These are phyloP conservation scores for Lolium perenne DNA, from an alignment of 176 grass and related monocot species.

Conservation along the genomic window DNA sequence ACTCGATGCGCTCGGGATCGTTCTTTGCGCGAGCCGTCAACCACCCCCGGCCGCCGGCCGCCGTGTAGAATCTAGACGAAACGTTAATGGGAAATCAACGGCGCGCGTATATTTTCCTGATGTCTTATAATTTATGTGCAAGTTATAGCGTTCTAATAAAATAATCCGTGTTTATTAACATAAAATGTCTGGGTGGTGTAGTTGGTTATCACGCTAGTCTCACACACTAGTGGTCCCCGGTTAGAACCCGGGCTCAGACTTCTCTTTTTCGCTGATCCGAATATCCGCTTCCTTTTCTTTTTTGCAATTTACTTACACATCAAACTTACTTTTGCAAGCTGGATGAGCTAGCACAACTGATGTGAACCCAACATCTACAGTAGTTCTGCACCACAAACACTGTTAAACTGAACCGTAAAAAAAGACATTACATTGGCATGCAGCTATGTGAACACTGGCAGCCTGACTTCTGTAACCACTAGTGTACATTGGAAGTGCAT, in stretches of 20 bases:
- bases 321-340: too few relatives aligned
- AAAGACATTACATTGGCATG: neutral
- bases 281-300: neutral
- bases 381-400: too few relatives aligned
- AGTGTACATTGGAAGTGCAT: neutral
- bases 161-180: neutral
- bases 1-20: neutral
- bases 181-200: slow-evolving; percentile 62
- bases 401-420: neutral
- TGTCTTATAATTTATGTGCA: too few relatives aligned
- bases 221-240: slow-evolving; percentile 89
- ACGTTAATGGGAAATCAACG: too few relatives aligned
- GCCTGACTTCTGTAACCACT: neutral
- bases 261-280: slow-evolving; percentile 52
- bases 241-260: slow-evolving; percentile 70
- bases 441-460: slow-evolving; percentile 13
- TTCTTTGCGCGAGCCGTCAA: neutral
- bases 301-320: too few relatives aligned
- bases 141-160: neutral
- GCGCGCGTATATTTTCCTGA: too few relatives aligned
- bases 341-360: too few relatives aligned
- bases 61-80: neutral
- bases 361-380: too few relatives aligned
- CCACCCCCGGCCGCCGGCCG: neutral
- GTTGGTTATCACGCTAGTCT: slow-evolving; percentile 95